phyloP scores from a whole-genome alignment of 768 basidiomycete genomes.

The Macrolepiota dolichaula region DNA sequence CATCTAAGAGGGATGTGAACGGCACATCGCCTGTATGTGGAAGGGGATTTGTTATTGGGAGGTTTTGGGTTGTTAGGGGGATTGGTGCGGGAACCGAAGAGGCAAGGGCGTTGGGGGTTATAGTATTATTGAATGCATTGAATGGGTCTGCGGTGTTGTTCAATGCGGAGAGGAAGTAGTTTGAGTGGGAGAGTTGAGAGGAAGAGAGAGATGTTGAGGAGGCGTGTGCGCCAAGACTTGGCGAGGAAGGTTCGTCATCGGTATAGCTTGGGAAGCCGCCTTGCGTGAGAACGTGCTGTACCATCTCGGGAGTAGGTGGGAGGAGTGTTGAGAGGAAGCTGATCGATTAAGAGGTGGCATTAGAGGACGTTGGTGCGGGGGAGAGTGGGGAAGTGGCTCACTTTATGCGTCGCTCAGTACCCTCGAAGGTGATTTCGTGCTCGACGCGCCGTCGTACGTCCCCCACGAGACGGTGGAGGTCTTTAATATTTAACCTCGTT shows the following conservation, averaged over 20 bases:
- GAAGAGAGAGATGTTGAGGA: constrained; percentile 25
- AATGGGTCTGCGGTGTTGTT: constrained; percentile 5
- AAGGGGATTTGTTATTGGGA: constrained; percentile 21
- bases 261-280: constrained; percentile 43
- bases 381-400: constrained; percentile 25
- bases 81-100: background rate
- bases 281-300: constrained; percentile 65
- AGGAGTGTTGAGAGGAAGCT: constrained; percentile 76
- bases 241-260: background rate
- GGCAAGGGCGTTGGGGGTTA: background rate
- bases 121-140: constrained; percentile 11
- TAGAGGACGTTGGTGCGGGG: background rate
- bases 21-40: constrained; percentile 37
- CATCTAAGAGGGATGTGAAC: constrained; percentile 62
- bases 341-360: background rate
- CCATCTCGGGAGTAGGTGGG: constrained; percentile 69
- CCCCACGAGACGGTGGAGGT: constrained; percentile 63
- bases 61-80: constrained; percentile 8
- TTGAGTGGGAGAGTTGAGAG: constrained; percentile 27
- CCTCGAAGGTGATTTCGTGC: constrained; percentile 61
- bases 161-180: constrained; percentile 24
- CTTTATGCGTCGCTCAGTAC: constrained; percentile 54
- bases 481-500: constrained; percentile 62
- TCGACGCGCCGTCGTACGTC: constrained; percentile 81
- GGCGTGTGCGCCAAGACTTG: constrained; percentile 2